phyloP scores from a whole-genome alignment of 768 basidiomycete species.

The Agaricus sinodeliciosus region DNA sequence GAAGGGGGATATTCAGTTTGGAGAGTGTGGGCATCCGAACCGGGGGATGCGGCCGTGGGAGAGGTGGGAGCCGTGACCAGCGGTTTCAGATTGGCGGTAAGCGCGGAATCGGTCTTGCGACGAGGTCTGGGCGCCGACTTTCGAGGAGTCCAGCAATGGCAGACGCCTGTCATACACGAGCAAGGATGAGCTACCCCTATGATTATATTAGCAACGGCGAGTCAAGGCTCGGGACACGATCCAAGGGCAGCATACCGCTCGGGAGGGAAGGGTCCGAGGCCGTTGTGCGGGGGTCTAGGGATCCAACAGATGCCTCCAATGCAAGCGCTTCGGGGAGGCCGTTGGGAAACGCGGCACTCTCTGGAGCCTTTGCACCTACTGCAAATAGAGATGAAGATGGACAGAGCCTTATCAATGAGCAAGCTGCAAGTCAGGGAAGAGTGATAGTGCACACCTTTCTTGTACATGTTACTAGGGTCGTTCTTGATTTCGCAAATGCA shows the following conservation, averaged over 20 bases:
- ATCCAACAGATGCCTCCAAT: conserved; percentile 58
- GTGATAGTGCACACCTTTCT: conserved; percentile 52
- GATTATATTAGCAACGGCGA: conserved; percentile 7
- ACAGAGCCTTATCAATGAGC: conserved; percentile 42
- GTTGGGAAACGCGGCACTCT: conserved; percentile 73
- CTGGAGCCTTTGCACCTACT: conserved; percentile 49
- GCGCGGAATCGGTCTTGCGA: conserved; percentile 14
- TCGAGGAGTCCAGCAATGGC: conserved; percentile 53
- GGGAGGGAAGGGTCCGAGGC: conserved; percentile 50
- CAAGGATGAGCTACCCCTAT: conserved; percentile 36
- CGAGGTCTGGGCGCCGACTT: conserved; percentile 30
- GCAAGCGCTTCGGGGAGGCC: conserved; percentile 54
- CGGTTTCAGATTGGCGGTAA: not conserved
- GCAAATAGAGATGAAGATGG: conserved; percentile 16
- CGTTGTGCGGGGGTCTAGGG: conserved; percentile 38
- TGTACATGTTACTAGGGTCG: conserved; percentile 35
- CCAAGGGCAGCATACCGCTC: conserved; percentile 45
- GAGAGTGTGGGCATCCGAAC: conserved; percentile 1
- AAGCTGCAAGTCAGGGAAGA: conserved; percentile 16
- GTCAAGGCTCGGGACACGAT: too few relatives aligned
- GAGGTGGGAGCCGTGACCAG: conserved; percentile 4
- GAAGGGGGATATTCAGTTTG: conserved; percentile 12
- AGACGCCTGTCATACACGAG: conserved; percentile 47
- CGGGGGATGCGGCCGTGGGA: conserved; percentile 9
- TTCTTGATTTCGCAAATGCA: conserved; percentile 79